A percentile compares a stretch with the other conserved stretches of the same genome.
These are phyloP conservation scores for Penicillium lagena DNA, from an alignment of 495 filamentous ascomycete genomes.

Conservation along the genomic window DNA sequence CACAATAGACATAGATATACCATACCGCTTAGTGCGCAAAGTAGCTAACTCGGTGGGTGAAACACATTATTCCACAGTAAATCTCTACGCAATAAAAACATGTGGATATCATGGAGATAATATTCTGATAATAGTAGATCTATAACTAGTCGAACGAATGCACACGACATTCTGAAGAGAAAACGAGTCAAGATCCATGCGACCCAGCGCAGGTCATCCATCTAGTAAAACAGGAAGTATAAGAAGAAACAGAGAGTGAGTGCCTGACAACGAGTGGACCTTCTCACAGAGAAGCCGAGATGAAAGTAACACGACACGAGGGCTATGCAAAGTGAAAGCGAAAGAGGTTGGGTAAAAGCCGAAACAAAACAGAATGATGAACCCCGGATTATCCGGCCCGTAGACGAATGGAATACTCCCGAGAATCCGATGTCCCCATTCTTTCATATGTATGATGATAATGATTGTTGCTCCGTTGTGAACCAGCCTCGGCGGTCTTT, in stretches of 20 bases:
- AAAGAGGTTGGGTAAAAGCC: background rate
- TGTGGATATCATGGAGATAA: no score
- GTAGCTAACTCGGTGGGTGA: no score
- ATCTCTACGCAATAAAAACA: no score
- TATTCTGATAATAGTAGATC: no score
- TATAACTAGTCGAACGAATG: no score
- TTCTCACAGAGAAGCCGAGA: background rate
- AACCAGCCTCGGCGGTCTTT: slow-evolving; percentile 20
- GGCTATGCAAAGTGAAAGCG: slow-evolving; percentile 2
- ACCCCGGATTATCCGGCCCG: background rate
- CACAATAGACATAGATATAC: no score
- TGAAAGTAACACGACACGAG: background rate
- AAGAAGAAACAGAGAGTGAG: background rate
- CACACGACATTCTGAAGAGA: background rate
- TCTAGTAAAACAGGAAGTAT: slow-evolving; percentile 10
- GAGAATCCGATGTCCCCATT: background rate
- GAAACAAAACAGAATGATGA: slow-evolving; percentile 1
- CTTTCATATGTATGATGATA: slow-evolving; percentile 5
- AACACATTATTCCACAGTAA: no score
- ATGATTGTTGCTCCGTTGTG: slow-evolving; percentile 10
- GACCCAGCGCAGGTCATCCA: slow-evolving; percentile 7
- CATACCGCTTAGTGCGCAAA: no score
- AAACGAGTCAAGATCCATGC: slow-evolving; percentile 6
- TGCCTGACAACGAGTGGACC: background rate
- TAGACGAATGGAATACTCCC: slow-evolving; percentile 10